These are phyloP conservation scores for Halophytophthora batemanensis DNA, from an alignment of 352 stramenopile genomes.

Conservation along the genomic window DNA sequence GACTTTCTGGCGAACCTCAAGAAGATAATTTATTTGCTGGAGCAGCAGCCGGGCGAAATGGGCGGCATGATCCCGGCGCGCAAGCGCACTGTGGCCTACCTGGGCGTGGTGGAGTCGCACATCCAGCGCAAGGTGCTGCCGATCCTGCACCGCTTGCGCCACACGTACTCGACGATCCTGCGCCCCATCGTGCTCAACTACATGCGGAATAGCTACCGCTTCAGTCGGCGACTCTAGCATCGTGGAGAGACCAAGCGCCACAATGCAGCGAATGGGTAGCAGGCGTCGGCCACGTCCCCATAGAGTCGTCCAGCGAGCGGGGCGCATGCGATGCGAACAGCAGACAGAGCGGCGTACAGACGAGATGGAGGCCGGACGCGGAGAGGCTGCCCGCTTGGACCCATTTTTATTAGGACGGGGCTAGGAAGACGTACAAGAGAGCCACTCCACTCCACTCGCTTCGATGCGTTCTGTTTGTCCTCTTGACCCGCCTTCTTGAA, in stretches of 20 bases:
- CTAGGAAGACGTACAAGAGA: too few relatives aligned
- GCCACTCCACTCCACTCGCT: too few relatives aligned
- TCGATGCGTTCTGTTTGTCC: too few relatives aligned
- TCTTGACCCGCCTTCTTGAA: too few relatives aligned
- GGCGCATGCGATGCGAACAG: background rate
- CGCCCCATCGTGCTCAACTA: constrained; percentile 77
- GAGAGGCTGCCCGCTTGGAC: too few relatives aligned
- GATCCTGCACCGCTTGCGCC: constrained; percentile 70
- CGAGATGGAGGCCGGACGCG: too few relatives aligned
- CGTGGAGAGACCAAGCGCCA: too few relatives aligned
- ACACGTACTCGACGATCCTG: constrained; percentile 79
- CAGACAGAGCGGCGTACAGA: background rate
- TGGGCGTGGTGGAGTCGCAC: constrained; percentile 81
- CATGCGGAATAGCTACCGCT: constrained; percentile 62
- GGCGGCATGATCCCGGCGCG: constrained; percentile 68
- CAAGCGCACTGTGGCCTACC: constrained; percentile 73
- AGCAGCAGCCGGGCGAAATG: constrained; percentile 73
- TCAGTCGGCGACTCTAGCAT: constrained; percentile 39
- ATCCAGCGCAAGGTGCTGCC: constrained; percentile 82
- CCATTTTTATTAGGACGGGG: too few relatives aligned
- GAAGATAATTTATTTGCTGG: constrained; percentile 89
- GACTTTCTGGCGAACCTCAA: constrained; percentile 85
- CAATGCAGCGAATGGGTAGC: background rate
- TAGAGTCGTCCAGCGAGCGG: background rate
- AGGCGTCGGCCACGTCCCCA: background rate